phyloP scores from a whole-genome alignment of 1,139 yeast species.

The Geotrichum reessii region DNA sequence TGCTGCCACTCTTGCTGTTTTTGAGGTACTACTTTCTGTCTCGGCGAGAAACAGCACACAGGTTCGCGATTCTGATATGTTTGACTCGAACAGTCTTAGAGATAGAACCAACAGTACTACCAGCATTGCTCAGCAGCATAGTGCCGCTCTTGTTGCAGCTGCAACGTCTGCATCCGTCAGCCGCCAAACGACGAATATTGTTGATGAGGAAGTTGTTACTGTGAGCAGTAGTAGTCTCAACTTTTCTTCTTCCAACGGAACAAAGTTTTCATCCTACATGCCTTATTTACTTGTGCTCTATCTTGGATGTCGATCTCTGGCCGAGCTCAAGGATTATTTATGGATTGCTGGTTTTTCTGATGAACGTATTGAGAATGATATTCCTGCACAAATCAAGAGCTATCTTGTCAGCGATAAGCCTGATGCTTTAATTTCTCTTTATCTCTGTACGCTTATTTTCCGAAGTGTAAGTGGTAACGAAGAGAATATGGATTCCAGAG shows the following conservation, averaged over 20 bases:
- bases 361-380: constrained; percentile 28
- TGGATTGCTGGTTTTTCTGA: constrained; percentile 45
- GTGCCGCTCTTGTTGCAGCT: background rate
- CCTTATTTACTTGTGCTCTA: constrained; percentile 54
- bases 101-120: constrained; percentile 8
- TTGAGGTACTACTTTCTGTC: constrained; percentile 47
- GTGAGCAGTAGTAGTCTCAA: constrained; percentile 4
- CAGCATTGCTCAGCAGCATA: constrained; percentile 8
- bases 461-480: constrained; percentile 44
- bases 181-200: constrained; percentile 27
- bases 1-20: constrained; percentile 49
- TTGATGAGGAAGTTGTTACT: constrained; percentile 12
- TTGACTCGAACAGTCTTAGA: constrained; percentile 3
- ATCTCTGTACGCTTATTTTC: constrained; percentile 52
- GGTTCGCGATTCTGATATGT: constrained; percentile 8
- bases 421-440: constrained; percentile 44
- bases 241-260: background rate
- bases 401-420: constrained; percentile 43
- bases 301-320: constrained; percentile 45
- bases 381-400: constrained; percentile 38
- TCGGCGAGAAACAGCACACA: constrained; percentile 38
- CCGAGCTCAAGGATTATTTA: constrained; percentile 44
- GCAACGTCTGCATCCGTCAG: background rate
- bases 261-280: constrained; percentile 26
- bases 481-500: constrained; percentile 50